Evolutionary conservation across 1,284 basidiomycete species (phyloP).

Genomic region (Xerocomus tenax): DNA sequence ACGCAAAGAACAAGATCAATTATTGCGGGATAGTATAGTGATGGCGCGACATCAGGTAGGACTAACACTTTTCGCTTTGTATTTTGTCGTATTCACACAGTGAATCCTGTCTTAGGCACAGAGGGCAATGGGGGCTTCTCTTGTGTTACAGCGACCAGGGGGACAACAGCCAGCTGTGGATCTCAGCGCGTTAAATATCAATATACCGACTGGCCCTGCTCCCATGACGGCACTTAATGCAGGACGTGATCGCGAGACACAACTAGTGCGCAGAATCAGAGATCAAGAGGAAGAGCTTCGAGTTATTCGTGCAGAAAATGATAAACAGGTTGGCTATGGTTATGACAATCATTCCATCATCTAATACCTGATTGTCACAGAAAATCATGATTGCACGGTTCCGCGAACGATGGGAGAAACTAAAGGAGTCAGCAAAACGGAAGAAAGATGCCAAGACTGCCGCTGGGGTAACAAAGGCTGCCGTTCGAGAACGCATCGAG

Average conservation of each 20-base stretch:
- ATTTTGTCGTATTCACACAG: neutral
- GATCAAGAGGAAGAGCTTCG: constrained; percentile 70
- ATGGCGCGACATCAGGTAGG: constrained; percentile 67
- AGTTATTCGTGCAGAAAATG: constrained; percentile 59
- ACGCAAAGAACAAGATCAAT: constrained; percentile 67
- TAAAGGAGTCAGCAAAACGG: constrained; percentile 76
- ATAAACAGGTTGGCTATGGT: constrained; percentile 59
- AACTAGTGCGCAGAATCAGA: constrained; percentile 49
- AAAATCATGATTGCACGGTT: constrained; percentile 77
- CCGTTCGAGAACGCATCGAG: constrained; percentile 56
- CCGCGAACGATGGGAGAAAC: constrained; percentile 78
- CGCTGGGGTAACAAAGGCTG: constrained; percentile 39
- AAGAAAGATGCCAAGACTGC: constrained; percentile 79
- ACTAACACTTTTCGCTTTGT: neutral
- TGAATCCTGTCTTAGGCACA: constrained; percentile 47
- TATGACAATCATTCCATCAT: constrained; percentile 6
- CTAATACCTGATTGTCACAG: constrained; percentile 34
- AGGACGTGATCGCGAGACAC: constrained; percentile 54
- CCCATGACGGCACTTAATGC: constrained; percentile 45
- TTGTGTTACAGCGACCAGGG: constrained; percentile 41
- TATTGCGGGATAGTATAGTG: constrained; percentile 69
- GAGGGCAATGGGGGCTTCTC: constrained; percentile 63
- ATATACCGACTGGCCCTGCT: constrained; percentile 40
- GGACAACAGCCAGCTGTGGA: constrained; percentile 36
- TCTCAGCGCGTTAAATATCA: constrained; percentile 47